Evolutionary conservation across 2,329 filamentous ascomycete species (phyloP), one percentile per base, ranked within the genome.

Genomic region (Colletotrichum destructivum): DNA sequence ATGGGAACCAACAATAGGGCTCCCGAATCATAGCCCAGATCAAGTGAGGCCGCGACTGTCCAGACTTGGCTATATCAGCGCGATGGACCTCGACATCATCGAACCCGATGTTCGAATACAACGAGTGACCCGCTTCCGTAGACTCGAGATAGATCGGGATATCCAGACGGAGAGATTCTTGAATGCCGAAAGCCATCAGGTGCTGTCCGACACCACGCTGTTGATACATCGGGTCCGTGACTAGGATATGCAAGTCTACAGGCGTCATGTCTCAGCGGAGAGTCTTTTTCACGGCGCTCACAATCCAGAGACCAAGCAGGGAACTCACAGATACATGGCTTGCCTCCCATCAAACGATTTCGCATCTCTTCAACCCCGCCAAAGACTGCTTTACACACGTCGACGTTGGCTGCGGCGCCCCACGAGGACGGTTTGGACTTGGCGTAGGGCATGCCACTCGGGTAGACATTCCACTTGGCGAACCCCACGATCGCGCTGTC

Each of bases 71-170:
- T 3, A 71, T 21, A 4, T 57, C 44, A 23, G 55, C 42, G 4
- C 35, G 63, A 8, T 52, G n/a, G 0, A 56, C 35, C n/a, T 78
- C 78, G 4, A 80, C 74, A 60, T 77, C 76, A 15, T 75, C 64
- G 68, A 81, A 84, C 0, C 81, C 82, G 51, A 76, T 77, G 72
- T 77, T 80, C 62, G 78, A 76, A 62, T 84, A 83, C 40, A 84
- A 71, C 1, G 67, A 60, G 4, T 73, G 76, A 0, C 80, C 82
- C 7, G 78, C 75, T 0, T 74, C 65, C 0, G 81, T 79, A 1
- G 82, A 77, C 75, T 84, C 82, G 7, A 84, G 76, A 60, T 80
- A 83, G 0, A 76, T 73, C 2, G 79, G 77, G n/a, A 84, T 66
- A 3, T 79, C 78, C 0, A 82, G 77, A 5, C 76, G 70, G 57